phyloP scores from a whole-genome alignment of 257 asterid genomes.

The Solanum paucissectum region DNA sequence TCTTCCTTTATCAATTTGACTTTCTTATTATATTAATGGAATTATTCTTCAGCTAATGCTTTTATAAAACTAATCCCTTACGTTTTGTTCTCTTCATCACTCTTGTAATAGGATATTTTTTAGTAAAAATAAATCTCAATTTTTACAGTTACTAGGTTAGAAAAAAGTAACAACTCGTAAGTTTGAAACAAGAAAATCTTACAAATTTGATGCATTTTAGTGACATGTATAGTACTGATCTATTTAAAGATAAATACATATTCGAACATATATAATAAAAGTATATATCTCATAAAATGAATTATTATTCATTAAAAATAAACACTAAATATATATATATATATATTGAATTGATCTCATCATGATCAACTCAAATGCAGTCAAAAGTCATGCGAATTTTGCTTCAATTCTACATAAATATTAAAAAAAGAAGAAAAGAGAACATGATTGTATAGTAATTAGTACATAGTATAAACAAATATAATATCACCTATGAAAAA shows the following conservation, averaged over 20 bases:
- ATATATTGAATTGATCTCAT: too few species aligned
- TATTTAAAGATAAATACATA: background rate
- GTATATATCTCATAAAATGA: background rate
- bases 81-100: background rate
- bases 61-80: background rate
- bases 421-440: background rate
- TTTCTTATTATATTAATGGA: background rate
- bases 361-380: background rate
- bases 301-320: background rate
- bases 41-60: background rate
- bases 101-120: background rate
- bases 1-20: background rate
- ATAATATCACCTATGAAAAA: background rate
- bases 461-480: background rate
- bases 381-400: background rate
- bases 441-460: background rate
- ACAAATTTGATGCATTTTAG: background rate
- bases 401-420: background rate
- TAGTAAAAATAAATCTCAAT: background rate
- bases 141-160: background rate
- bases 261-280: background rate
- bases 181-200: background rate
- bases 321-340: too few species aligned
- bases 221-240: background rate
- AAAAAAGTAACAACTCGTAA: background rate